phyloP scores from a whole-genome alignment of 495 filamentous ascomycete genomes.

The Sabuloglossum arenarium region DNA sequence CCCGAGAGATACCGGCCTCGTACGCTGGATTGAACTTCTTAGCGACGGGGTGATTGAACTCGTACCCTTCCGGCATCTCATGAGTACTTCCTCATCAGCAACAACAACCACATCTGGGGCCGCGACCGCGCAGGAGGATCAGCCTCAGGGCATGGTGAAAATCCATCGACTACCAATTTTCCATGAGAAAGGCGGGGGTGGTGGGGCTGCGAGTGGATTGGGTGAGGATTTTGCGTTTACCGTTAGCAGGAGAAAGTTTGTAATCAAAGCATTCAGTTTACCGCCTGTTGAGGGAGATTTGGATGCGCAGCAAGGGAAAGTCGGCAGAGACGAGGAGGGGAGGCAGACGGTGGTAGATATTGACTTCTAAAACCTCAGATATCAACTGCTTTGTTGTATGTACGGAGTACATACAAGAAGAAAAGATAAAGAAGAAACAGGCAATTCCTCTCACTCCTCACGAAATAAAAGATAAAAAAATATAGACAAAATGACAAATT shows the following conservation, averaged over 20 bases:
- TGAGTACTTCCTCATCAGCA: constrained; percentile 32
- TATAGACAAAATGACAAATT: too few species aligned
- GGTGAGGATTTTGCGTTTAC: constrained; percentile 81
- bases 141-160: constrained; percentile 67
- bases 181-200: constrained; percentile 69
- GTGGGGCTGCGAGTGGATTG: constrained; percentile 36
- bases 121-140: constrained; percentile 38
- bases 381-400: too few species aligned
- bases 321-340: constrained; percentile 20
- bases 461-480: too few species aligned
- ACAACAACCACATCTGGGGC: constrained; percentile 24
- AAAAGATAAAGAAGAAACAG: too few species aligned
- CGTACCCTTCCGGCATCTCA: constrained; percentile 53
- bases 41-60: constrained; percentile 77
- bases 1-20: constrained; percentile 54
- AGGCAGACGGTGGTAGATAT: constrained; percentile 38
- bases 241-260: constrained; percentile 60
- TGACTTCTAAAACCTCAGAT: constrained; percentile 28
- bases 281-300: constrained; percentile 72
- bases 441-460: too few species aligned
- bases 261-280: constrained; percentile 73
- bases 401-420: too few species aligned
- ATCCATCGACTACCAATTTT: constrained; percentile 65
- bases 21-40: constrained; percentile 75
- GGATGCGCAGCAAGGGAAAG: constrained; percentile 32